Evolutionary conservation across 805 yeast genomes (phyloP).

Genomic region (Jamesozyma lodderae): DNA sequence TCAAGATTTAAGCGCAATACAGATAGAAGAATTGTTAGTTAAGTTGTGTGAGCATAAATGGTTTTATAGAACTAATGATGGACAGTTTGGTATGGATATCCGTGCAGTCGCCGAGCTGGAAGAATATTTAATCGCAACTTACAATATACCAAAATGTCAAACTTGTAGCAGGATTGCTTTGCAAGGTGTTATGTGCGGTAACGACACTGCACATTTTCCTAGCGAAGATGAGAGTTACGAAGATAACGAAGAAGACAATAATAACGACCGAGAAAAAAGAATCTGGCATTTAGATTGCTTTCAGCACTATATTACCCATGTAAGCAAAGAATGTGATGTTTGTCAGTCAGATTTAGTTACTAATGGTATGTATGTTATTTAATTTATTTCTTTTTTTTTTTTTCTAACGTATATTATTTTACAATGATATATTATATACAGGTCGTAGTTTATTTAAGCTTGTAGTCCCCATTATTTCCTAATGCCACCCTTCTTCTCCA

Average conservation of each 20-base stretch:
- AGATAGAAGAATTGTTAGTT: conserved; percentile 14
- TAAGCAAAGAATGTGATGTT: conserved; percentile 14
- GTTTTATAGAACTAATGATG: conserved; percentile 19
- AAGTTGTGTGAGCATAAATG: conserved; percentile 21
- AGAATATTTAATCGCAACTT: conserved; percentile 14
- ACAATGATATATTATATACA: too few relatives aligned
- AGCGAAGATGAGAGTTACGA: neutral
- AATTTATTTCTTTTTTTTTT: too few relatives aligned
- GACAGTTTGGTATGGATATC: conserved; percentile 22
- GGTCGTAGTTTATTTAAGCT: too few relatives aligned
- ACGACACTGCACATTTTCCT: conserved; percentile 2
- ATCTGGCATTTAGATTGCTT: conserved; percentile 28
- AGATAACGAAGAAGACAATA: neutral
- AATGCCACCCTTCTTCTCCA: conserved; percentile 25
- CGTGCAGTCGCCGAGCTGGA: conserved; percentile 21
- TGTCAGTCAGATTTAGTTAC: conserved; percentile 14
- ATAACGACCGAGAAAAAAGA: neutral
- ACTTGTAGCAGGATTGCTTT: conserved; percentile 17
- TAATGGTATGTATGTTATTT: conserved; percentile 19
- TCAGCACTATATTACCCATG: conserved; percentile 24
- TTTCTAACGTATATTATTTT: too few relatives aligned
- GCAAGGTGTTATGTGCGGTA: conserved; percentile 22
- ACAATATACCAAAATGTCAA: conserved; percentile 15
- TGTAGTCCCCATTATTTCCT: too few relatives aligned
- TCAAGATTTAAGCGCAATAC: conserved; percentile 14